These are phyloP conservation scores for Diaporthe helianthi DNA, from an alignment of 2,329 filamentous ascomycete genomes.

Conservation along the genomic window DNA sequence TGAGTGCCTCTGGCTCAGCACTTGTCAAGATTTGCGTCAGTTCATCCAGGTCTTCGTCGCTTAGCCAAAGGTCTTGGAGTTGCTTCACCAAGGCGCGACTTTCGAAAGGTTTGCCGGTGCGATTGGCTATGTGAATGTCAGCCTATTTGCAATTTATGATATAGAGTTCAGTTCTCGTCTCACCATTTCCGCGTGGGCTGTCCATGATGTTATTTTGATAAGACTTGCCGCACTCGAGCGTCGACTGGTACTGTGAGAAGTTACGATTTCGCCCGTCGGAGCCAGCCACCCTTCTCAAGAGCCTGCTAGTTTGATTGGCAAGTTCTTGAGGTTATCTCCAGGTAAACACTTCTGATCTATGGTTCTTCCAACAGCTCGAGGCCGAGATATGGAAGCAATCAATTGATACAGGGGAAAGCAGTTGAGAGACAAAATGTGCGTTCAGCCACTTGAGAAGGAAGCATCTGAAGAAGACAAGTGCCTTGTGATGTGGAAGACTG, in stretches of 20 bases:
- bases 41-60: background rate
- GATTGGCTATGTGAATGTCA: too few relatives aligned
- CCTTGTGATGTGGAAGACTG: background rate
- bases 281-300: background rate
- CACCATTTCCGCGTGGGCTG: background rate
- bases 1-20: constrained; percentile 3
- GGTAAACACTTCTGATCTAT: background rate
- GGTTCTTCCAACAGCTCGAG: background rate
- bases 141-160: background rate
- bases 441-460: background rate
- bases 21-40: background rate
- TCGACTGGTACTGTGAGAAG: background rate
- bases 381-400: background rate
- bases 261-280: background rate
- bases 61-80: background rate
- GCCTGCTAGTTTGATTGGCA: background rate
- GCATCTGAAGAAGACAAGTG: background rate
- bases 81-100: background rate
- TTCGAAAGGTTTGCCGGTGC: too few relatives aligned
- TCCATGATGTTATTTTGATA: background rate
- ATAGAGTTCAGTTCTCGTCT: background rate
- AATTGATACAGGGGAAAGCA: too few relatives aligned
- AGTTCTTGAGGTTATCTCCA: too few relatives aligned
- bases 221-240: background rate
- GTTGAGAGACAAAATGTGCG: background rate